Base-by-base conservation (phyloP, 805 yeast genomes). In the Ogataea neopini region DNA sequence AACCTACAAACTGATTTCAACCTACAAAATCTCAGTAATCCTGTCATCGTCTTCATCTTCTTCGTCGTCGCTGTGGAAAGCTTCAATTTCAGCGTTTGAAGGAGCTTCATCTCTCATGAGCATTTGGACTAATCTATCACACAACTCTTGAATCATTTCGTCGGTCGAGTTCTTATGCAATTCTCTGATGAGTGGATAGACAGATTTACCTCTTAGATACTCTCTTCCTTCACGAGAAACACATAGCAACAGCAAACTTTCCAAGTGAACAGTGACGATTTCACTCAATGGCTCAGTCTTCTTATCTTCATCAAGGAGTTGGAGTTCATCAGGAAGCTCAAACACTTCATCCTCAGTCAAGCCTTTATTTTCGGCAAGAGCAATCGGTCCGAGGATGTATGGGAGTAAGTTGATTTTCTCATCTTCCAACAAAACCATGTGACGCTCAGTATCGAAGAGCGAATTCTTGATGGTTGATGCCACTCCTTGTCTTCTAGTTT, bases 391-490 rank as follows among this genome's bases (percentile, higher is more conserved):
- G 48, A 92, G 71, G 19, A 92, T 75, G 58, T 86, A 88, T 4
- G 96, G 96, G 60, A 94, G 74, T 32, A 92, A 58, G 56, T 91
- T 88, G 48, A 88, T 81, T 7, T 74, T 68, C 30, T 75, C 80
- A 58, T 86, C 85, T 4, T 71, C 72, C 34, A 89, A 64, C 37
- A 92, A 70, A 19, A 62, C 65, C 57, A 68, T 68, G 62, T 92
- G 98, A 29, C 79, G 67, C 34, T 81, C 79, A 1, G 87, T 73
- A 61, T 91, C 96, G 60, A 92, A 92, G 42, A 92, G 70, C 0
- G 92, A 79, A 67, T 92, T 92, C 65, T 94, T 92, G 57, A 94
- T 87, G 1, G 97, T 86, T 4, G 96, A 86, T 1, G 96, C 95
- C 32, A 88, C 91, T 61, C 96, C 97, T 63, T 86, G 91, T 68